Evolutionary conservation across 768 basidiomycete species (phyloP).

Genomic region (Leccinum sublutescens): DNA sequence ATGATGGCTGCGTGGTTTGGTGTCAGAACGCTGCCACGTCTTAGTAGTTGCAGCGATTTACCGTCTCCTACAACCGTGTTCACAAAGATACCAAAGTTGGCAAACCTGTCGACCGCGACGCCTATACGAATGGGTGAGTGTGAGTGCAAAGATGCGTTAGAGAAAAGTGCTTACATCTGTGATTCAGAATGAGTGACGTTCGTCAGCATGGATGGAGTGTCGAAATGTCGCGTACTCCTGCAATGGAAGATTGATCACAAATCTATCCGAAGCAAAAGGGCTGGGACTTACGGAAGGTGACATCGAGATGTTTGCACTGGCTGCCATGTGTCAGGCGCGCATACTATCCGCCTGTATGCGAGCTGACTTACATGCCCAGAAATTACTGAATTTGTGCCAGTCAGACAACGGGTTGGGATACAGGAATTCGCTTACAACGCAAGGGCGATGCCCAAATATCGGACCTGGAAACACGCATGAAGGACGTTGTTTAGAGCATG

Average conservation of each 20-base stretch:
- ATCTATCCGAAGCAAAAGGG: not conserved
- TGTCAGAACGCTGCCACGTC: not conserved
- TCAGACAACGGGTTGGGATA: not conserved
- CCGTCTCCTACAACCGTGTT: slow-evolving; percentile 10
- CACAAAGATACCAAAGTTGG: slow-evolving; percentile 14
- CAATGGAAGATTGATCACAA: not conserved
- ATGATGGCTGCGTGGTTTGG: slow-evolving; percentile 11
- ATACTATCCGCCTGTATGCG: not conserved
- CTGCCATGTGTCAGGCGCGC: slow-evolving; percentile 6
- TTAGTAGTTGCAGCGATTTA: not conserved
- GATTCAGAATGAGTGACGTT: not conserved
- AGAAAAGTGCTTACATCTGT: slow-evolving; percentile 8
- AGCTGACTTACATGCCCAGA: slow-evolving; percentile 14
- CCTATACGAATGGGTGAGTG: not conserved
- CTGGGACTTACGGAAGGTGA: slow-evolving; percentile 9
- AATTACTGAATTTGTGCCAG: not conserved
- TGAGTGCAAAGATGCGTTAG: not conserved
- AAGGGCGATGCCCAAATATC: slow-evolving; percentile 18
- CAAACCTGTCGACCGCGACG: slow-evolving; percentile 10
- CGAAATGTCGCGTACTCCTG: slow-evolving; percentile 9
- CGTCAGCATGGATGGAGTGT: not conserved
- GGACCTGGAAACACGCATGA: slow-evolving; percentile 5
- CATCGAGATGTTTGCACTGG: slow-evolving; percentile 20
- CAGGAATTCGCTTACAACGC: slow-evolving; percentile 10
- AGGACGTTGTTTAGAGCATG: not conserved